Base-by-base conservation (phyloP, 2,329 filamentous ascomycete species). In the Ophiostoma sp. region DNA sequence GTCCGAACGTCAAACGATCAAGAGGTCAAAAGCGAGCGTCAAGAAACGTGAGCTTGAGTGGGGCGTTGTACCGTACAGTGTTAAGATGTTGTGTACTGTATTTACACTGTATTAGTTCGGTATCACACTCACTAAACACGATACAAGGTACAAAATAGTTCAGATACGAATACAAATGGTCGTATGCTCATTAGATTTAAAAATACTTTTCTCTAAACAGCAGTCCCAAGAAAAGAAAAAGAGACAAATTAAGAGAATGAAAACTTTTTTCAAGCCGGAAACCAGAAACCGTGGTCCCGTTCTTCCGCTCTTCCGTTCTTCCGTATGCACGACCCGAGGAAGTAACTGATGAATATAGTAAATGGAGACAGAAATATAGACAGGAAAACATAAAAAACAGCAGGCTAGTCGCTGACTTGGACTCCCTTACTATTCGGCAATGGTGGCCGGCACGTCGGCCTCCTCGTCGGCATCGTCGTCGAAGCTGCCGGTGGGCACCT, bases 401-500 rank as follows among this genome's bases (percentile, higher is more conserved):
- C 5, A 16, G 45, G 16, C 11, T 14, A 14, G 14, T 16, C 11
- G 4, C 0, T 16, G 42, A 44, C 42, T 14, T 5, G 27, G 7
- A 36, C n/a, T 27, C 7, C 18, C 7, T 11, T 62, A 27, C 70
- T 77, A 77, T 67, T 79, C 60, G 38, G 60, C 60, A 44, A 63
- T 9, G 3, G 60, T 42, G 38, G 40, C 40, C 16, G 60, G 60
- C 38, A 18, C 76, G 5, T 70, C 72, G 27, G 74, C 84, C 67
- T 82, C 84, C 73, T 82, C 83, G 40, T 63, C 60, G 60, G 38
- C 92, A 45, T 94, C 91, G 75, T 98, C 94, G 75, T 98, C 95
- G 77, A 98, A 94, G 71, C 92, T 95, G 75, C 89, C 87, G 66
- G 86, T 81, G 1, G 95, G 95, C 7, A 99, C 91, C 78, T 93